These are phyloP conservation scores for Cladosporium phlei DNA, from an alignment of 2,329 filamentous ascomycete species.

Conservation along the genomic window DNA sequence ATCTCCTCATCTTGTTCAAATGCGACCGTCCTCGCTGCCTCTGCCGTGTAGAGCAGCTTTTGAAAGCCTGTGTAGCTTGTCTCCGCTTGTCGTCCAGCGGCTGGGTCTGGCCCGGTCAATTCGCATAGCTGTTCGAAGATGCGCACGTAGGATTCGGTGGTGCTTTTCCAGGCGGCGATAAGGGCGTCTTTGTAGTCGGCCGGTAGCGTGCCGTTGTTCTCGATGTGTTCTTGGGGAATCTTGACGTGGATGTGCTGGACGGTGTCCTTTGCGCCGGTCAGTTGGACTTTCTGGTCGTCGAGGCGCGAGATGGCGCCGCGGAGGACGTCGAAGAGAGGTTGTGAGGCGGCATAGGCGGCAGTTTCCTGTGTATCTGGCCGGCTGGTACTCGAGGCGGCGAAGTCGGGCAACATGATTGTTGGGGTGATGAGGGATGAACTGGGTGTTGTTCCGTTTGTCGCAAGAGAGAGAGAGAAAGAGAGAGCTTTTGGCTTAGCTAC, in stretches of 20 bases:
- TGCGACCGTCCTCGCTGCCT: slow-evolving; percentile 18
- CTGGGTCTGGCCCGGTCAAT: slow-evolving; percentile 24
- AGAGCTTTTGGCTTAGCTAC: too few relatives aligned
- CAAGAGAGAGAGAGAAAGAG: too few relatives aligned
- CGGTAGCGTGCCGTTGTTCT: slow-evolving; percentile 16
- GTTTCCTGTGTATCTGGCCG: slow-evolving; percentile 9
- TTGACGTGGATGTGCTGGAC: slow-evolving; percentile 29
- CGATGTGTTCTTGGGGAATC: slow-evolving; percentile 19
- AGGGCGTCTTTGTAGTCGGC: slow-evolving; percentile 24
- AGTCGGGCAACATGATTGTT: slow-evolving; percentile 7
- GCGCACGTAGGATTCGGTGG: slow-evolving; percentile 24
- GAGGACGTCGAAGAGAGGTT: slow-evolving; percentile 28
- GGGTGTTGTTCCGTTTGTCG: too few relatives aligned
- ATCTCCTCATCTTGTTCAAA: slow-evolving; percentile 13
- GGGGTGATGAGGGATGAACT: too few relatives aligned
- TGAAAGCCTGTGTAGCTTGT: slow-evolving; percentile 22
- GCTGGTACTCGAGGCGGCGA: slow-evolving; percentile 5
- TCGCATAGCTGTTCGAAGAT: slow-evolving; percentile 26
- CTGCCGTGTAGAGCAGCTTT: slow-evolving; percentile 21
- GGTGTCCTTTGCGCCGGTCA: slow-evolving; percentile 23
- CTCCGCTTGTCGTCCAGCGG: slow-evolving; percentile 20
- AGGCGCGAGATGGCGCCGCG: slow-evolving; percentile 19
- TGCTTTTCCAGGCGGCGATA: slow-evolving; percentile 26
- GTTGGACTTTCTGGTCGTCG: slow-evolving; percentile 20
- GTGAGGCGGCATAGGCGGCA: slow-evolving; percentile 28